These are phyloP conservation scores for Sicyos edulis DNA, from an alignment of 306 rosid genomes.

Conservation along the genomic window DNA sequence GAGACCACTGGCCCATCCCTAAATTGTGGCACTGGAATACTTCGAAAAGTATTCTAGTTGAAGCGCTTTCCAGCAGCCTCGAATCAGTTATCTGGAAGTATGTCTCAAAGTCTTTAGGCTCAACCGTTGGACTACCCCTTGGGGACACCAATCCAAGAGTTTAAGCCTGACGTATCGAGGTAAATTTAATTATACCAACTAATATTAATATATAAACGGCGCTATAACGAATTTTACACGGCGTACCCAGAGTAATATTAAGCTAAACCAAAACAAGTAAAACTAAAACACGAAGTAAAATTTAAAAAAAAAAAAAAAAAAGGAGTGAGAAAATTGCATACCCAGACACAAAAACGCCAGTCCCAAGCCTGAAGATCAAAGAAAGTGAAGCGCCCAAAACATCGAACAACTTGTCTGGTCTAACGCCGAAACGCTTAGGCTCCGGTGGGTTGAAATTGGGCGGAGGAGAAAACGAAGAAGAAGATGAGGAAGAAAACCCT, in stretches of 20 bases:
- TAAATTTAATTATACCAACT: no score
- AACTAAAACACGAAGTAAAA: not conserved
- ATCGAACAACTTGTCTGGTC: slow-evolving; percentile 54
- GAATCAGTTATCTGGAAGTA: no score
- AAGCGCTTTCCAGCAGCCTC: no score
- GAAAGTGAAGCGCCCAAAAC: slow-evolving; percentile 59
- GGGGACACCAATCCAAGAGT: no score
- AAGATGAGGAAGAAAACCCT: slow-evolving; percentile 24
- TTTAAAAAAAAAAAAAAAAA: no score
- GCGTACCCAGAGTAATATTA: not conserved
- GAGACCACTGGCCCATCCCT: no score
- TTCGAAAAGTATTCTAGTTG: no score
- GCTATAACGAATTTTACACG: not conserved
- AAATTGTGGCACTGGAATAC: no score
- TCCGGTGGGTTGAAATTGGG: slow-evolving; percentile 82
- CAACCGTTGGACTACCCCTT: no score
- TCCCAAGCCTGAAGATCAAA: slow-evolving; percentile 62
- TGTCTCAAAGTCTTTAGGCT: no score
- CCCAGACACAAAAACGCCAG: slow-evolving; percentile 84
- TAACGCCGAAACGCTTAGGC: slow-evolving; percentile 65
- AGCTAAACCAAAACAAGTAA: not conserved
- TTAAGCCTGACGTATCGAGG: no score
- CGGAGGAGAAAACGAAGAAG: slow-evolving; percentile 49
- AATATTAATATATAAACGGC: not conserved
- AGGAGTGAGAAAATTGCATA: slow-evolving; percentile 21